phyloP scores from a whole-genome alignment of 257 asterid genomes.

The Solanum ossicruentum region DNA sequence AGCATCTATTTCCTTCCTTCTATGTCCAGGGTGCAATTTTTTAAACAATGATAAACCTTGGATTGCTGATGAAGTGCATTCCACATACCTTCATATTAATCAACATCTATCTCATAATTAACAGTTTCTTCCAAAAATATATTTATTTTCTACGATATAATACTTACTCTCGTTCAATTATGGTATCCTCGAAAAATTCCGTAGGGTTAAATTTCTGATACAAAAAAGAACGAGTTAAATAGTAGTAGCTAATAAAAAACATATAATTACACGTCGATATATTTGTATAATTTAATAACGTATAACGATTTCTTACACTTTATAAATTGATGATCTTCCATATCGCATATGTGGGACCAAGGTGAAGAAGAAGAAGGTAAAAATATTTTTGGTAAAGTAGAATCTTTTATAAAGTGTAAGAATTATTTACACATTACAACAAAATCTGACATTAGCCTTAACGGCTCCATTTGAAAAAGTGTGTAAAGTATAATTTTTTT shows the following conservation, averaged over 20 bases:
- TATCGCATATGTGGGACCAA: too few species aligned
- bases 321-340: too few species aligned
- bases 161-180: conserved; percentile 44
- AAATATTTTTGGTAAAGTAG: too few species aligned
- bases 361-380: too few species aligned
- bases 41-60: conserved; percentile 29
- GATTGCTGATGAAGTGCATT: conserved; percentile 48
- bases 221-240: background rate
- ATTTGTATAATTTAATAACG: background rate
- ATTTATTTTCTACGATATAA: background rate
- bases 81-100: conserved; percentile 25
- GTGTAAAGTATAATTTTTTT: too few species aligned
- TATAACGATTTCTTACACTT: too few species aligned
- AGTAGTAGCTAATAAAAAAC: background rate
- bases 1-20: conserved; percentile 28
- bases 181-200: conserved; percentile 32
- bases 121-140: background rate
- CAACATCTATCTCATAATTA: background rate
- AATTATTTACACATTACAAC: too few species aligned
- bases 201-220: conserved; percentile 41
- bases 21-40: conserved; percentile 22
- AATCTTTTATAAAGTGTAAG: too few species aligned
- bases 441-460: too few species aligned
- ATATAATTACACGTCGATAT: background rate
- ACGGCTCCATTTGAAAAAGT: too few species aligned